Base-by-base conservation (phyloP, 768 basidiomycete species). In the Suillus fuscotomentosus region DNA sequence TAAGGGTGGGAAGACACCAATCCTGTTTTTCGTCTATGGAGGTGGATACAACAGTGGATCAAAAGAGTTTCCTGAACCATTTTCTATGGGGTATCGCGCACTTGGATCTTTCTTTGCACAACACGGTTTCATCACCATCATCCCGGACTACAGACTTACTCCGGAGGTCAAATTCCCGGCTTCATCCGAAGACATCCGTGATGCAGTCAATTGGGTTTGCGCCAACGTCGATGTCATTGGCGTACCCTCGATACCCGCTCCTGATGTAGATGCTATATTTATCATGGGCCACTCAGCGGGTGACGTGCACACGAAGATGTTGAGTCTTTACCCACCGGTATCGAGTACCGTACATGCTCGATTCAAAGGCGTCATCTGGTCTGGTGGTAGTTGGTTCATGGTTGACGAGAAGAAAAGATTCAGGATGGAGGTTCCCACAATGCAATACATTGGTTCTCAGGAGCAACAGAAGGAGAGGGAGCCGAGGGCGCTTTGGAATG, bases 61-160 rank as follows among this genome's bases (percentile, higher is more conserved):
- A 0, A 82, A 86, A n/a, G 79, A 75, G 9, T 70, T 83, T 48
- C 76, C 81, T 1, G 74, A 80, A 10, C 82, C 86, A 0, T 77
- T 78, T 51, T 81, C 84, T 51, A 79, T 88, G 55, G 78, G 73
- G 11, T 89, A 89, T 69, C 78, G 79, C n/a, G 83, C 82, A 64
- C 68, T 90, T 9, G 89, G 84, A 0, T 76, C 86, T 3, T 90
- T 84, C 78, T 91, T 85, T 73, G 85, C 88, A 0, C 77, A 78
- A 10, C 79, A 73, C 17, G 88, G 88, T 0, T 82, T 88, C 74
- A 65, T 89, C 67, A 84, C 84, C n/a, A 76, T 89, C 67, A 85
- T 91, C 66, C 82, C 89, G 0, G 88, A 91, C 75, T 90, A 91
- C 67, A 84, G 87, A 0, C 82, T 91, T 47, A 82, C 83, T 5